phyloP scores from a whole-genome alignment of 352 stramenopile species.

The Achlya hypogyna region DNA sequence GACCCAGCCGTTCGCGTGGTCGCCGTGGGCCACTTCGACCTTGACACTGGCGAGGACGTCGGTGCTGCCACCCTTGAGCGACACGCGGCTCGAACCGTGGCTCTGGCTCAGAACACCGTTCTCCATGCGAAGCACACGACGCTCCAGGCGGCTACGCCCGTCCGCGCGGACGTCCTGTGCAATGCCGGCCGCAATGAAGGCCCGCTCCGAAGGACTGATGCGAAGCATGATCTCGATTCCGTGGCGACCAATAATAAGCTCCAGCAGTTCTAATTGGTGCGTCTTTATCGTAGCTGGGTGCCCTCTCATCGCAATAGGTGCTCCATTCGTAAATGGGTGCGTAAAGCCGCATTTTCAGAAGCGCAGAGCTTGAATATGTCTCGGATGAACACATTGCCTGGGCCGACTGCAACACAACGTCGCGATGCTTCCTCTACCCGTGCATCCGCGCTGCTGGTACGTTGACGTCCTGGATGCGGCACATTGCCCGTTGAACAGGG shows the following conservation, averaged over 20 bases:
- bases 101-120: constrained; percentile 65
- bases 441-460: too few relatives aligned
- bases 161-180: constrained; percentile 62
- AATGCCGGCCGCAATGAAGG: constrained; percentile 64
- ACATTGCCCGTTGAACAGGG: too few relatives aligned
- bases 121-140: constrained; percentile 52
- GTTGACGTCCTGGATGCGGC: too few relatives aligned
- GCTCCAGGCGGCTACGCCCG: constrained; percentile 48
- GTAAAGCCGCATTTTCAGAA: not conserved
- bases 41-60: constrained; percentile 74
- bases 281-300: not conserved
- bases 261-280: not conserved
- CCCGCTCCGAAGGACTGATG: constrained; percentile 62
- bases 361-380: not conserved
- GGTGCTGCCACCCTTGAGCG: constrained; percentile 43
- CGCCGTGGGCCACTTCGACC: constrained; percentile 48
- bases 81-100: constrained; percentile 66
- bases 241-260: not conserved
- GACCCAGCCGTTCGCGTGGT: constrained; percentile 39
- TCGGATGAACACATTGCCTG: not conserved
- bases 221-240: constrained; percentile 47
- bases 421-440: too few relatives aligned
- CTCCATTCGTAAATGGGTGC: not conserved
- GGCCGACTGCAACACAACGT: not conserved
- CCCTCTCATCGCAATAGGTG: not conserved